Evolutionary conservation across 768 basidiomycete genomes (phyloP), one percentile per base, ranked within the genome.

Genomic region (Boletus rubropictus): DNA sequence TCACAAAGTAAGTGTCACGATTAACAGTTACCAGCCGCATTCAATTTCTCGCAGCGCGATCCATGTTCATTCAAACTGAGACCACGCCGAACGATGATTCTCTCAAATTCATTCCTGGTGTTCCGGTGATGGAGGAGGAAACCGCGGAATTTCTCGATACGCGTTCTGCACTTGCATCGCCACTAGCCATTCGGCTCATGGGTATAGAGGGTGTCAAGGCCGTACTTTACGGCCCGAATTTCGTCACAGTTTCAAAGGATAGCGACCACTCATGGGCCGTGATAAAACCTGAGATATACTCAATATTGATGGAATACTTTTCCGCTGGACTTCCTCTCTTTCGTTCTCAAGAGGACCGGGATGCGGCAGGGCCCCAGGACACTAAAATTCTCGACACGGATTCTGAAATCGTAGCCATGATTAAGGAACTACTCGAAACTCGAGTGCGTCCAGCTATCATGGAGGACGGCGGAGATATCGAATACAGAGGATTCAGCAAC

Each of bases 31-130:
- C 2, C 3, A 1, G 7, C 46, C 9, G 11, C 27, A 7, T 18
- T 49, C 14, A 49, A 24, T 15, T 15, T 14, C 3, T 47, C 18
- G 17, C 22, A 90, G 88, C 70, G 28, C 81, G 93, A 20, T 85
- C 86, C 44, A 95, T 97, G 94, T 98, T 98, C 72, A 96, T 98
- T 48, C 96, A 99, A 69, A 98, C 95, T 5, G 94, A 97, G 70
- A 81, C 84, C 9, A 99, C 96, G 0, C 96, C 96, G 0, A 99
- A 99, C 65, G 89, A 91, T 27, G 92, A 97, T 63, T 95, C 94
- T 1, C 79, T 99, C 42, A 98, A 99, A 67, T 99, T 99, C 70
- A 92, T 99, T 49, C 96, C 95, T 1, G 96, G 96, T 0, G 76
- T 84, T 20, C 66, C 82, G 24, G 93, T 99, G 24, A 92, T 96